A percentile compares a stretch with the other conserved stretches of the same genome.
These are phyloP conservation scores for Calocybe indica DNA, from an alignment of 768 basidiomycete genomes.

Conservation along the genomic window DNA sequence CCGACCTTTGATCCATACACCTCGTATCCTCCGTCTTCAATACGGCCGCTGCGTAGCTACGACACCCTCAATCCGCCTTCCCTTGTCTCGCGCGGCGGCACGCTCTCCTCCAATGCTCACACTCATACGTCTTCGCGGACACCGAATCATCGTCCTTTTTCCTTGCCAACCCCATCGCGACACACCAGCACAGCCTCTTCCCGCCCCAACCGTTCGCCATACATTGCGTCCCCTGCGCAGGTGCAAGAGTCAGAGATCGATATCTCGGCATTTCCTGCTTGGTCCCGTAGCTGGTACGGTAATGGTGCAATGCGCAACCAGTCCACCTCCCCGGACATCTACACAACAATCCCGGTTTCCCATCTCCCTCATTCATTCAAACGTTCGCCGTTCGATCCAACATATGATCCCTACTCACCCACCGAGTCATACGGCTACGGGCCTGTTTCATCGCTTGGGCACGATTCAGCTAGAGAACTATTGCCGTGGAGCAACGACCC, in stretches of 20 bases:
- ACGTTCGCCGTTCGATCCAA: constrained; percentile 29
- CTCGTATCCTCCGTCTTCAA: constrained; percentile 21
- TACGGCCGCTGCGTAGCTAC: constrained; percentile 16
- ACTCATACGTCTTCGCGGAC: constrained; percentile 14
- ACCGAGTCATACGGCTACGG: constrained; percentile 25
- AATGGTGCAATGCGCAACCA: constrained; percentile 9
- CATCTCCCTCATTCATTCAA: constrained; percentile 13
- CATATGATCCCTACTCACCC: constrained; percentile 19
- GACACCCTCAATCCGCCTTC: constrained; percentile 31
- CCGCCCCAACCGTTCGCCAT: constrained; percentile 12
- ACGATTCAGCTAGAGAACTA: constrained; percentile 35
- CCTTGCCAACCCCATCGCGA: constrained; percentile 37
- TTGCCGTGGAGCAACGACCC: constrained; percentile 51
- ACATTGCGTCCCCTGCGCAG: constrained; percentile 16
- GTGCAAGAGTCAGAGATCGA: constrained; percentile 42
- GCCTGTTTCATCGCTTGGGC: constrained; percentile 28
- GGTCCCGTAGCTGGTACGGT: constrained; percentile 58
- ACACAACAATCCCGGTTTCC: constrained; percentile 20
- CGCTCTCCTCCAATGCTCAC: constrained; percentile 32
- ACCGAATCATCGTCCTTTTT: constrained; percentile 33
- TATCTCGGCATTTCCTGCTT: constrained; percentile 56
- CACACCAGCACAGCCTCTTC: constrained; percentile 15
- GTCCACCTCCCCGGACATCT: constrained; percentile 20
- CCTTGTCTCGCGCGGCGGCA: constrained; percentile 36
- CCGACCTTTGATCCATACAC: constrained; percentile 19